Percentiles rank a stretch among this genome's conserved stretches.
These are phyloP conservation scores for Catunica adiposa DNA, from an alignment of 2,329 filamentous ascomycete species.

Conservation along the genomic window DNA sequence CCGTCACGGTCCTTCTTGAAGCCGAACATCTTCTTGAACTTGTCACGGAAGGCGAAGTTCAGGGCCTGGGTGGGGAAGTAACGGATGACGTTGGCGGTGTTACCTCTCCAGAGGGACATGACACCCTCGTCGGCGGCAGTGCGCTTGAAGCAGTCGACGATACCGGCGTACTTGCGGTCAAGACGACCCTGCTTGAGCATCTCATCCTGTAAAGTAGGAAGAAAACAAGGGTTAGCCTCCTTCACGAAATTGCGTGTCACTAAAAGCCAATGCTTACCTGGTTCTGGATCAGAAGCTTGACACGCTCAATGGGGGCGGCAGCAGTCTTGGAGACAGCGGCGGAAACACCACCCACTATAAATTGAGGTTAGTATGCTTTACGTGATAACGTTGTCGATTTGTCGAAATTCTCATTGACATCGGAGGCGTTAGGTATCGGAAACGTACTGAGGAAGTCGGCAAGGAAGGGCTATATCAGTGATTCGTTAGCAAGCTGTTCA, in stretches of 20 bases:
- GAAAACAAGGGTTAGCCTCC: slow-evolving; percentile 7
- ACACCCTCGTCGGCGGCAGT: slow-evolving; percentile 84
- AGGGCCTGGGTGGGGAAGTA: slow-evolving; percentile 99
- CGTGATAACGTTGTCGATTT: neutral
- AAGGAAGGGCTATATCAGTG: slow-evolving; percentile 57
- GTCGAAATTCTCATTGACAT: neutral
- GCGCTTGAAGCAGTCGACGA: slow-evolving; percentile 86
- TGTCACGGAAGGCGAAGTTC: slow-evolving; percentile 99
- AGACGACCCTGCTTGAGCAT: slow-evolving; percentile 99
- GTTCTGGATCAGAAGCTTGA: slow-evolving; percentile 99
- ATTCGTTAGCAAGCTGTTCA: slow-evolving; percentile 22
- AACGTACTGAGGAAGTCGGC: slow-evolving; percentile 98
- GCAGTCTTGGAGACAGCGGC: slow-evolving; percentile 99
- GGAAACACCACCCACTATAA: slow-evolving; percentile 97
- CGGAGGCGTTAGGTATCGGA: neutral
- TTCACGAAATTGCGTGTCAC: slow-evolving; percentile 16
- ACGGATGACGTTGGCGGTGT: slow-evolving; percentile 99
- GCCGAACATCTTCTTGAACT: slow-evolving; percentile 99
- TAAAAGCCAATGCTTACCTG: slow-evolving; percentile 51
- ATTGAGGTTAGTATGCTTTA: slow-evolving; percentile 18
- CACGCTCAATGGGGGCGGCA: slow-evolving; percentile 98
- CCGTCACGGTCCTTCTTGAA: slow-evolving; percentile 99
- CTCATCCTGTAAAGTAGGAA: slow-evolving; percentile 58
- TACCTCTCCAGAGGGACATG: slow-evolving; percentile 94
- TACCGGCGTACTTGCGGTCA: slow-evolving; percentile 89